A percentile compares a stretch with the other conserved stretches of the same genome.
phyloP scores from a whole-genome alignment of 768 basidiomycete genomes.

The Termitomyces sp. region DNA sequence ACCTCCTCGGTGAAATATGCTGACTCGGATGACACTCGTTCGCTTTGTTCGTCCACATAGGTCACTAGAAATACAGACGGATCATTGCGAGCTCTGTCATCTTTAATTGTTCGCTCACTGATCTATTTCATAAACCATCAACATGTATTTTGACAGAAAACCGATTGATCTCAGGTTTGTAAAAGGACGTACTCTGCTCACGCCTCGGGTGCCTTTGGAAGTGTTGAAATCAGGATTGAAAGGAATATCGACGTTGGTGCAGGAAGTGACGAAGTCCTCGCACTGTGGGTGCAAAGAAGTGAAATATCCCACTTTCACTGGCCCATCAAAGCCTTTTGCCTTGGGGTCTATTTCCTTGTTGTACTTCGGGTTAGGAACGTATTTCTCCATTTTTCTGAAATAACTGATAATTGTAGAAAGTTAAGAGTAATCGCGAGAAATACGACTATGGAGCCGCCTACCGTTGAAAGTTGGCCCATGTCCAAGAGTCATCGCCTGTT shows the following conservation, averaged over 20 bases:
- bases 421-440: neutral
- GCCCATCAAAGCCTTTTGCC: constrained; percentile 44
- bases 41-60: constrained; percentile 45
- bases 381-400: constrained; percentile 61
- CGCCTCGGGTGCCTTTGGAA: constrained; percentile 46
- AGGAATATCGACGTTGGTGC: constrained; percentile 45
- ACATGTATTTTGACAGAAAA: neutral
- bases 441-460: constrained; percentile 16
- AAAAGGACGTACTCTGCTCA: constrained; percentile 39
- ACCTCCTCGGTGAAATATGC: constrained; percentile 62
- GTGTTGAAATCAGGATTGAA: constrained; percentile 54
- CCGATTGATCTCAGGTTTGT: neutral
- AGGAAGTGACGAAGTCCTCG: constrained; percentile 47
- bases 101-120: constrained; percentile 17
- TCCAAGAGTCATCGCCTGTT: constrained; percentile 52
- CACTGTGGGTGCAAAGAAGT: constrained; percentile 32
- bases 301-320: constrained; percentile 49
- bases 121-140: constrained; percentile 15
- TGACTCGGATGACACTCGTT: constrained; percentile 53
- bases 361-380: constrained; percentile 37
- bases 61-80: constrained; percentile 42
- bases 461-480: constrained; percentile 51
- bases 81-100: neutral
- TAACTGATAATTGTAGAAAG: constrained; percentile 33
- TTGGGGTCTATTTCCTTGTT: constrained; percentile 44